Base-by-base conservation (phyloP, 345 rosid species). In the Geranium rotundifolium region DNA sequence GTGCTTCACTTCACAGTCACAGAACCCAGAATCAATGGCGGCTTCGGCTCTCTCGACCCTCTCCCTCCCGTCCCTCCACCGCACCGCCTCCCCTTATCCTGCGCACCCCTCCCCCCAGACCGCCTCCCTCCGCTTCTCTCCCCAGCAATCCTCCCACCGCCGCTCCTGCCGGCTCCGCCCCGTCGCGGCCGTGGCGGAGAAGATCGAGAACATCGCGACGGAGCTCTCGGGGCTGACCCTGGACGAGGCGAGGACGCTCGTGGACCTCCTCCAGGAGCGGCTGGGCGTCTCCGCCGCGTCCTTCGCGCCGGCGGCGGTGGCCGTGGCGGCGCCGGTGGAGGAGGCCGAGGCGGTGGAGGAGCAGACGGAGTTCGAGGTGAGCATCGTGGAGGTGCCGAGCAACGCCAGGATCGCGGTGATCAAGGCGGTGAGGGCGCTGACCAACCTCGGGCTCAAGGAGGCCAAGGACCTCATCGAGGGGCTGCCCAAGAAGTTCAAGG, bases 381-480 rank as follows among this genome's bases (percentile, higher is more conserved):
- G 79, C 19, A 88, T 91, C 57, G 78, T 85, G 13, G 98, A 86
- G 12, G 98, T 91, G 15, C 95, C 95, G 1, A 79, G 80, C 63
- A 85, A 67, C 62, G 75, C 77, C 0, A 90, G 96, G 76, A 88
- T 91, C 2, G 72, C 84, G 9, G 98, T 85, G 75, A 91, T 91
- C 55, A 88, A 91, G 75, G 81, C 95, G 7, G 90, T 88, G 14
- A 80, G 95, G 84, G 83, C 73, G 18, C 57, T 82, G 75, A 86
- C 96, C 27, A 88, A 66, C 76, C 75, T 91, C 87, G 91, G 90
- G 0, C 74, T 91, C 74, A 88, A 91, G 75, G 98, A 91, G 63
- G 96, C 98, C 1, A 88, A 91, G 56, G 98, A 88, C 1, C 72
- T 91, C 30, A 84, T 88, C 16, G 96, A 88, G 68, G 95, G 95